These are phyloP conservation scores for Planoprotostelium fungivorum DNA, from an alignment of 78 protist genomes.

Conservation along the genomic window DNA sequence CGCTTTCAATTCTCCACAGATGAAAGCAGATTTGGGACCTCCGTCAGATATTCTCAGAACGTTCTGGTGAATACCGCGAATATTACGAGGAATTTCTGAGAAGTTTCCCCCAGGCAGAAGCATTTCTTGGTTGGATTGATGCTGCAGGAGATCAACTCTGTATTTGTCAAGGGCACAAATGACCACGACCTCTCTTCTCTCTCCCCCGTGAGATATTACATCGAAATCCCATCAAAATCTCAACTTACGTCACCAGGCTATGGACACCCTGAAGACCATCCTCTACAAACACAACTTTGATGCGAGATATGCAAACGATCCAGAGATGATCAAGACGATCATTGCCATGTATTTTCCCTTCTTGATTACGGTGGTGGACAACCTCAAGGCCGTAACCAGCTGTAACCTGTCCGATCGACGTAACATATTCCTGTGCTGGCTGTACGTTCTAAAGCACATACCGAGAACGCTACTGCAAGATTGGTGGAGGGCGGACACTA, in stretches of 20 bases:
- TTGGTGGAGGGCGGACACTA: constrained; percentile 61
- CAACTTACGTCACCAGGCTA: neutral
- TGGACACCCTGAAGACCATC: constrained; percentile 3
- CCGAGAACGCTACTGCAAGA: constrained; percentile 6
- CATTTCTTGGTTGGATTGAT: constrained; percentile 46
- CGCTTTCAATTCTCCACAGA: neutral
- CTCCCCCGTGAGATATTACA: neutral
- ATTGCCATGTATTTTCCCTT: constrained; percentile 39
- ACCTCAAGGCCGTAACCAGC: neutral
- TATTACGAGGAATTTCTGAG: neutral
- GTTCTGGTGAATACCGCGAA: neutral
- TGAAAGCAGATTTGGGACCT: neutral
- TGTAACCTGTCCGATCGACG: constrained; percentile 9
- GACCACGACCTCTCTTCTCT: neutral
- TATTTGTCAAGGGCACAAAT: neutral
- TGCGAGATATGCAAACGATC: constrained; percentile 10
- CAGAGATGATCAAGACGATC: constrained; percentile 35
- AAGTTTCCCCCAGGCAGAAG: constrained; percentile 8
- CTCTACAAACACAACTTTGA: neutral
- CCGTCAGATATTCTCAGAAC: neutral
- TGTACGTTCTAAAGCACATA: constrained; percentile 43
- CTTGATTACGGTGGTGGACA: constrained; percentile 16
- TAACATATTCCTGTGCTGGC: constrained; percentile 29
- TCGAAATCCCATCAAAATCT: neutral
- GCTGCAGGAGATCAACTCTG: constrained; percentile 22